Conservation (phyloP, 2,329 filamentous ascomycete species). For the Epicoccum nigrum region DNA sequence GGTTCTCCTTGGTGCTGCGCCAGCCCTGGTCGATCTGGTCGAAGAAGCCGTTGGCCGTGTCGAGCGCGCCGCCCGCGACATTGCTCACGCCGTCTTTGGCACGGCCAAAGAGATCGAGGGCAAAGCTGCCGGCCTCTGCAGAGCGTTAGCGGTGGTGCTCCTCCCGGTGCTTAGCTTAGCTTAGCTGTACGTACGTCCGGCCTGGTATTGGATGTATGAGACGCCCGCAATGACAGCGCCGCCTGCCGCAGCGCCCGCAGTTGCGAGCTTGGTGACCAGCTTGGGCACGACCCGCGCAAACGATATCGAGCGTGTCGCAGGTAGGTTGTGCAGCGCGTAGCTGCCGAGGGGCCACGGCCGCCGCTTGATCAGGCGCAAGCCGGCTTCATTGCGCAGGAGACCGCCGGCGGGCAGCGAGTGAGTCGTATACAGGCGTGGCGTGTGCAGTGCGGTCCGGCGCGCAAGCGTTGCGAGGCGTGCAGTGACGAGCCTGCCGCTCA, state of each 20-base stretch:
- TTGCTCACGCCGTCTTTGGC: slow-evolving; percentile 73
- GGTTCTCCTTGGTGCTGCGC: slow-evolving; percentile 79
- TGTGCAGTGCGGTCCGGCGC: slow-evolving; percentile 67
- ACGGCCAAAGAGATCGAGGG: slow-evolving; percentile 74
- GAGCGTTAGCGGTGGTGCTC: slow-evolving; percentile 48
- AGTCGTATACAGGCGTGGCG: slow-evolving; percentile 56
- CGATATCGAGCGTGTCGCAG: slow-evolving; percentile 68
- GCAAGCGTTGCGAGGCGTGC: slow-evolving; percentile 72
- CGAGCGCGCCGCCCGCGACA: slow-evolving; percentile 73
- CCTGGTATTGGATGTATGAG: slow-evolving; percentile 96
- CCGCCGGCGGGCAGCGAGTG: slow-evolving; percentile 45
- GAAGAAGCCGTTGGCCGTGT: slow-evolving; percentile 74
- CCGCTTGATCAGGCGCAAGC: slow-evolving; percentile 49
- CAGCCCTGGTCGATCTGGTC: slow-evolving; percentile 81
- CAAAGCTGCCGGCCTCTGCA: slow-evolving; percentile 75
- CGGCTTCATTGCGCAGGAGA: slow-evolving; percentile 45
- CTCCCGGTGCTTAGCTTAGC: background rate
- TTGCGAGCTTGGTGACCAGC: slow-evolving; percentile 85
- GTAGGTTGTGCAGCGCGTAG: slow-evolving; percentile 82
- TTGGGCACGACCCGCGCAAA: slow-evolving; percentile 77
- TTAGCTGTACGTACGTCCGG: slow-evolving; percentile 68
- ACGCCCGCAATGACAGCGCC: slow-evolving; percentile 84
- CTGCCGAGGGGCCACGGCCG: slow-evolving; percentile 77
- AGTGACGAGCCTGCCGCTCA: slow-evolving; percentile 78
- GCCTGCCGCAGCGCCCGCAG: slow-evolving; percentile 89